Conservation (phyloP, 192 early-diverging fungal species). For the Coemansia javaensis region DNA sequence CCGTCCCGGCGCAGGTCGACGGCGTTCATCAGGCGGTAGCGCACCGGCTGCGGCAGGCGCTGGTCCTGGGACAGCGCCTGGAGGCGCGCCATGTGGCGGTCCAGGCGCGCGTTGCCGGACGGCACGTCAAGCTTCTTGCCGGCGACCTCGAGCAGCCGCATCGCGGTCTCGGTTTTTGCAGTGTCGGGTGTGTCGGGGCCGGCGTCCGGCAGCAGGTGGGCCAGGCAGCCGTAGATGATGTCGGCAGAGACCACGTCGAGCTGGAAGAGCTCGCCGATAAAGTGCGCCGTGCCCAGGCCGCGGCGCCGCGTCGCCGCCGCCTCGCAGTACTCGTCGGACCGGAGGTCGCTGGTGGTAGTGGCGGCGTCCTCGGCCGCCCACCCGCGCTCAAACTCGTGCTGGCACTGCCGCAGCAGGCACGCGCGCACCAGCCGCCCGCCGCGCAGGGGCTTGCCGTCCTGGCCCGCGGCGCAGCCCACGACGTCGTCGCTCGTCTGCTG, state of each 20-base stretch:
- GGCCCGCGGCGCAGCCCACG: slow-evolving; percentile 53
- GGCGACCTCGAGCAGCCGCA: slow-evolving; percentile 81
- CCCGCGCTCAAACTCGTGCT: slow-evolving; percentile 86
- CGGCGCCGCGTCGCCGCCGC: slow-evolving; percentile 85
- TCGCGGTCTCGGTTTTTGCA: slow-evolving; percentile 88
- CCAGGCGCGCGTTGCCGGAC: slow-evolving; percentile 54
- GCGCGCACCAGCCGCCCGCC: slow-evolving; percentile 79
- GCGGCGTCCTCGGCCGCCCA: slow-evolving; percentile 81
- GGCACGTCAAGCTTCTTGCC: slow-evolving; percentile 73
- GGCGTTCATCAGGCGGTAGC: slow-evolving; percentile 84
- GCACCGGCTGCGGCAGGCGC: slow-evolving; percentile 72
- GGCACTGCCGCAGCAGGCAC: slow-evolving; percentile 85
- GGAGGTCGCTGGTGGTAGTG: slow-evolving; percentile 63
- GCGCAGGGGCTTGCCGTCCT: slow-evolving; percentile 42
- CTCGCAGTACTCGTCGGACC: slow-evolving; percentile 75
- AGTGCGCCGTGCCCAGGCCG: slow-evolving; percentile 82
- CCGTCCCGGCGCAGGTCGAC: slow-evolving; percentile 69
- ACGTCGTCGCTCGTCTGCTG: slow-evolving; percentile 54
- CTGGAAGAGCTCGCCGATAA: slow-evolving; percentile 95
- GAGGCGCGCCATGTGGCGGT: slow-evolving; percentile 79
- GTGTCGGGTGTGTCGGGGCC: slow-evolving; percentile 72
- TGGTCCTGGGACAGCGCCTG: slow-evolving; percentile 60
- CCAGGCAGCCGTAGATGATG: slow-evolving; percentile 90
- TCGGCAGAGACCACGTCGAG: slow-evolving; percentile 80
- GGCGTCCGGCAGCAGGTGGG: slow-evolving; percentile 64